phyloP scores from a whole-genome alignment of 768 basidiomycete genomes.

The Cyclocybe cylindracea region DNA sequence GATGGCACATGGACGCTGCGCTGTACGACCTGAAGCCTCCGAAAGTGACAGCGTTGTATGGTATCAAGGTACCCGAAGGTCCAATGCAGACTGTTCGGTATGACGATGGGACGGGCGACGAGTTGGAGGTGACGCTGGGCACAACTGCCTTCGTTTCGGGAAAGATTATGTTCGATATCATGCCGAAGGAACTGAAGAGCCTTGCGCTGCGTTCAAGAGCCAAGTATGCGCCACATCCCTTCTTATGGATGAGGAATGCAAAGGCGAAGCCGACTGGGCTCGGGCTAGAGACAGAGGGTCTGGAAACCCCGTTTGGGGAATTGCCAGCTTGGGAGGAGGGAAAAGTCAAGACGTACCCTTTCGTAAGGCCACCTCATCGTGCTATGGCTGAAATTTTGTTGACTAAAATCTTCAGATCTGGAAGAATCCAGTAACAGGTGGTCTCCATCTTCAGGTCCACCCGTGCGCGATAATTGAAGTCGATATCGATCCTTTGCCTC shows the following conservation, averaged over 20 bases:
- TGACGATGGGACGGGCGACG: conserved; percentile 86
- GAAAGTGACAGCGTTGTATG: conserved; percentile 81
- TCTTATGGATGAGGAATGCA: conserved; percentile 85
- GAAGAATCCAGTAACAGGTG: conserved; percentile 85
- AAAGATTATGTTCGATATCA: conserved; percentile 78
- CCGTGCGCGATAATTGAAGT: conserved; percentile 67
- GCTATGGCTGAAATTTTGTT: neutral
- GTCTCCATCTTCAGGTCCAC: conserved; percentile 82
- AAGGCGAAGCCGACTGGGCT: conserved; percentile 74
- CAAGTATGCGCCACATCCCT: conserved; percentile 81
- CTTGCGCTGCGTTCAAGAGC: conserved; percentile 75
- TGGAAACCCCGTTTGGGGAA: conserved; percentile 61
- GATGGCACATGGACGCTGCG: conserved; percentile 92
- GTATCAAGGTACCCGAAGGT: conserved; percentile 63
- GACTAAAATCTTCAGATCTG: conserved; percentile 50
- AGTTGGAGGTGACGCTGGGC: conserved; percentile 76
- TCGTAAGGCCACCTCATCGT: conserved; percentile 31
- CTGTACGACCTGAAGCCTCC: conserved; percentile 75
- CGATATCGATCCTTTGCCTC: conserved; percentile 64
- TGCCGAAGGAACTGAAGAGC: conserved; percentile 70
- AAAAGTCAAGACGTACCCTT: conserved; percentile 69
- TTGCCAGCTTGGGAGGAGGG: conserved; percentile 79
- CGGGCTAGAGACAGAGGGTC: conserved; percentile 75
- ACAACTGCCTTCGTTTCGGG: conserved; percentile 84
- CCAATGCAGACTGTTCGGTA: conserved; percentile 64